A percentile compares a stretch with the other conserved stretches of the same genome.
Conservation (phyloP, 2,329 filamentous ascomycete genomes). For the Immersiporthe knoxdaviesiana region DNA sequence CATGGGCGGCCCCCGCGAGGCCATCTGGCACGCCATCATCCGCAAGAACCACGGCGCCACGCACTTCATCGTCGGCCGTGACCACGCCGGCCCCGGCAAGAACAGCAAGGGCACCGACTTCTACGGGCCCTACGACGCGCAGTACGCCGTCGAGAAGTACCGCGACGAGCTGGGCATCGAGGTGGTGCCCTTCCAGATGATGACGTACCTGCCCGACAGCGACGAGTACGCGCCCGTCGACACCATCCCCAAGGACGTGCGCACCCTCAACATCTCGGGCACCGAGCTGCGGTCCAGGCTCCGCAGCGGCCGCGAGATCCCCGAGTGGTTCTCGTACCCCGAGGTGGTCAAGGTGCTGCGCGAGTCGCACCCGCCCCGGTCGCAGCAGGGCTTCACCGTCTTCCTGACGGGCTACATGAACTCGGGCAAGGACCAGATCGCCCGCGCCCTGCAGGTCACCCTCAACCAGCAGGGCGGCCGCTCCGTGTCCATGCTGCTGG, state of each 20-base stretch:
- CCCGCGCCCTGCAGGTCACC: slow-evolving; percentile 92
- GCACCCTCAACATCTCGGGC: slow-evolving; percentile 85
- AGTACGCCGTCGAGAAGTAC: slow-evolving; percentile 96
- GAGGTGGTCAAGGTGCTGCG: slow-evolving; percentile 96
- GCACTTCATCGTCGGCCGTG: slow-evolving; percentile 98
- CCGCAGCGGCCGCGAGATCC: slow-evolving; percentile 89
- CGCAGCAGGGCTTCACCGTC: slow-evolving; percentile 93
- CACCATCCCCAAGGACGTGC: slow-evolving; percentile 80
- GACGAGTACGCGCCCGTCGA: slow-evolving; percentile 96
- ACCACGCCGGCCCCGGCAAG: slow-evolving; percentile 97
- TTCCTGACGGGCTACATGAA: slow-evolving; percentile 98
- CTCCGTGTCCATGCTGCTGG: slow-evolving; percentile 89
- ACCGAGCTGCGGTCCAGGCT: slow-evolving; percentile 92
- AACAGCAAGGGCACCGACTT: slow-evolving; percentile 97
- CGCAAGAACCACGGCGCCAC: slow-evolving; percentile 99
- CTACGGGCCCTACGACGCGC: slow-evolving; percentile 97
- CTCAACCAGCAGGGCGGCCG: slow-evolving; percentile 98
- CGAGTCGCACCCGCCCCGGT: slow-evolving; percentile 91
- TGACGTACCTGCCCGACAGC: slow-evolving; percentile 96
- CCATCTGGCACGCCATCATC: slow-evolving; percentile 99
- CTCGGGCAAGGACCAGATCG: slow-evolving; percentile 95
- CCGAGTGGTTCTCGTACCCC: slow-evolving; percentile 99
- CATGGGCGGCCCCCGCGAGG: slow-evolving; percentile 97
- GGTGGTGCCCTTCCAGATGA: slow-evolving; percentile 99
- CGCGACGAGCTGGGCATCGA: slow-evolving; percentile 95